Base-by-base conservation (phyloP, 1,139 yeast genomes). In the Yamadazyma friedrichii region DNA sequence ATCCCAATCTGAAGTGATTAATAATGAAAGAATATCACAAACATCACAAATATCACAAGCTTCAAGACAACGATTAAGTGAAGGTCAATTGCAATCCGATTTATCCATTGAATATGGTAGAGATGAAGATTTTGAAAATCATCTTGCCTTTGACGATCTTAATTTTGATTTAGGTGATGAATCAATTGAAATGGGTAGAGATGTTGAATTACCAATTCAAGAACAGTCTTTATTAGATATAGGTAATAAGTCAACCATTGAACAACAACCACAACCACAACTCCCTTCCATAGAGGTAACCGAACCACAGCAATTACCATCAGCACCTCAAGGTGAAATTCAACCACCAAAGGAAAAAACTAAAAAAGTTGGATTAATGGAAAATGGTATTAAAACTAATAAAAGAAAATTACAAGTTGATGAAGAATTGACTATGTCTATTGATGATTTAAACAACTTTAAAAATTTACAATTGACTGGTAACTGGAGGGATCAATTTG, bases 101-200 rank as follows among this genome's bases (percentile, higher is more conserved):
- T 24, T 26, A 28, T 79, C 86, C 0, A 67, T 82, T 35, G 94
- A 85, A 51, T 60, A 74, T 33, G 83, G 84, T n/a, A 68, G 91
- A 56, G 52, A 51, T 28, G 56, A 51, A 22, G 62, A 57, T n/a
- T n/a, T 27, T n/a, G 30, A 27, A 11, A n/a, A 26, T 26, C 11
- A 10, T 26, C 10, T 56, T 29, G 59, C 54, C 28, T 52, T 53
- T 44, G 74, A 78, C 51, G 77, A 77, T 42, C 64, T 78, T 37
- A 77, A 73, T 35, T 62, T 65, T 16, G 62, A 59, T 32, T 33
- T 36, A 17, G 54, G 49, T 26, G 56, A 74, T 45, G 46, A 51
- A 36, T 70, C 78, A 2, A 67, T 77, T 15, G 82, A 78, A 54
- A 55, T 70, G 15, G 82, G 80, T 3, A 65, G 82, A 56, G 67